Base-by-base conservation (phyloP, 768 basidiomycete species). In the Pleurotus tuoliensis region DNA sequence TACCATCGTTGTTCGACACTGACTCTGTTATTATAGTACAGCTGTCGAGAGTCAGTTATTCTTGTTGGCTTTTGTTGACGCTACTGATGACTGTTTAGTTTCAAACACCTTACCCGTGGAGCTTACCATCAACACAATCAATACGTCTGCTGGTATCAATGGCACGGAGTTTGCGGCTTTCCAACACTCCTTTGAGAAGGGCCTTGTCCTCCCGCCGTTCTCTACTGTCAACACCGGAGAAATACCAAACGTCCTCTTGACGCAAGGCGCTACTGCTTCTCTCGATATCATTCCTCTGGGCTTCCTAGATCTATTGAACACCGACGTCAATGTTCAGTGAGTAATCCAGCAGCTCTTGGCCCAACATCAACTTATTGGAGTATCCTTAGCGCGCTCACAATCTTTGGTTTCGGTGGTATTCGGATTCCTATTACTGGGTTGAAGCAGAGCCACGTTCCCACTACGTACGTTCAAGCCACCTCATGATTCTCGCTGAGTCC, bases 131-230 rank as follows among this genome's bases (percentile, higher is more conserved):
- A 73, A 78, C 59, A 64, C 67, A 53, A 70, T 80, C 18, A 67
- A 66, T 51, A 69, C 72, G 55, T 65, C 76, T 49, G 78, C 78
- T 3, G 78, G 79, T 0, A 67, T 88, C 48, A 76, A 84, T 56
- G 79, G 76, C 12, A 76, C 78, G 38, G 75, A 71, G 34, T 87
- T 76, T 61, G 84, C 86, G 16, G 73, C 74, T 44, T 87, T 88
- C 66, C 75, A 78, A 59, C 80, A 84, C 59, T 71, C 75, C 3
- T 88, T 87, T 72, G 63, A 75, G 54, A 70, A 61, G 40, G 81
- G 82, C 45, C 71, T 83, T 43, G 70, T 83, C 18, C 78, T 85
- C 2, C 74, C 79, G 5, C 73, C 77, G 45, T 66, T 75, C 27
- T 71, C 77, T 44, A 78, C 76, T 1, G 79, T 78, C 48, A 86